These are phyloP conservation scores for Pseudogymnoascus pannorum DNA, from an alignment of 2,329 filamentous ascomycete genomes.

Conservation along the genomic window DNA sequence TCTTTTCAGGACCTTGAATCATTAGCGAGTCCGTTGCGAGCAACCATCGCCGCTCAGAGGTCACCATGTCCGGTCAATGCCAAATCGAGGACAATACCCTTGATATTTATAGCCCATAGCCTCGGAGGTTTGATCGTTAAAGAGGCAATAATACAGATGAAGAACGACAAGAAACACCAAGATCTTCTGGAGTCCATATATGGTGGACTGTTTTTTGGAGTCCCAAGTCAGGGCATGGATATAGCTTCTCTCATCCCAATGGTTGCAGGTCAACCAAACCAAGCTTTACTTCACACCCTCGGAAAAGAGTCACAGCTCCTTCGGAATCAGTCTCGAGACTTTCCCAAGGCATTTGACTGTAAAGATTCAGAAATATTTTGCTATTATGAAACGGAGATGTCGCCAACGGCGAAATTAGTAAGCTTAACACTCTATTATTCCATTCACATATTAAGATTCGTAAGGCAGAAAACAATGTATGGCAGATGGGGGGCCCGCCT, in stretches of 20 bases:
- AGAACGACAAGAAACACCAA: not conserved
- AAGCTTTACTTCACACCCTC: slow-evolving; percentile 7
- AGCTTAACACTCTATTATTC: not conserved
- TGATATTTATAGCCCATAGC: slow-evolving; percentile 19
- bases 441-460: not conserved
- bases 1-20: not conserved
- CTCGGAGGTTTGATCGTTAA: slow-evolving; percentile 21
- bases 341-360: slow-evolving; percentile 10
- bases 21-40: not conserved
- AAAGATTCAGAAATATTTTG: slow-evolving; percentile 11
- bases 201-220: slow-evolving; percentile 15
- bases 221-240: slow-evolving; percentile 16
- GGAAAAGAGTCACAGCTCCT: slow-evolving; percentile 12
- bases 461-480: not conserved
- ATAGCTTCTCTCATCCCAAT: slow-evolving; percentile 14
- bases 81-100: slow-evolving; percentile 2
- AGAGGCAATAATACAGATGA: slow-evolving; percentile 15
- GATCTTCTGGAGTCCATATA: slow-evolving; percentile 9
- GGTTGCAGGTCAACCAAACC: slow-evolving; percentile 14
- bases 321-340: not conserved
- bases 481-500: slow-evolving; percentile 6
- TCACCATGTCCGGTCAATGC: no score
- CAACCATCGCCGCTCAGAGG: slow-evolving; percentile 1
- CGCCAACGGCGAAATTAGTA: slow-evolving; percentile 13
- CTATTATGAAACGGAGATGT: slow-evolving; percentile 15